Evolutionary conservation across 148 eudicot species (phyloP).

Genomic region (Talinum fruticosum): DNA sequence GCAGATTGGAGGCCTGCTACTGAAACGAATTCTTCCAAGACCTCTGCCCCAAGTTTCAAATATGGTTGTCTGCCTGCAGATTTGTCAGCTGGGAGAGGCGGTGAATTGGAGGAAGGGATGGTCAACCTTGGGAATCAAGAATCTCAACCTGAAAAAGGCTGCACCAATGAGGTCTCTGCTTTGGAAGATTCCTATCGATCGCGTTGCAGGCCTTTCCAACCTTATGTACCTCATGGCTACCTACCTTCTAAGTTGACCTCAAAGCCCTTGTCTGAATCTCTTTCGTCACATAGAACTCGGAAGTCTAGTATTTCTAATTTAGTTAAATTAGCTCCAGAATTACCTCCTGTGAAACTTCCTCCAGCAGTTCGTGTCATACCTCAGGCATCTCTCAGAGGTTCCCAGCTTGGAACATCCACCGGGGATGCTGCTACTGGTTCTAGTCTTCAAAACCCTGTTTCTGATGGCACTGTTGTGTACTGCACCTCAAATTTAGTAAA

Average conservation of each 20-base stretch:
- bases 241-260: conserved; percentile 24
- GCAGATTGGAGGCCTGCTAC: conserved; percentile 83
- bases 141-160: conserved; percentile 26
- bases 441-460: conserved; percentile 29
- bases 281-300: conserved; percentile 43
- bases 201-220: conserved; percentile 21
- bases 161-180: conserved; percentile 23
- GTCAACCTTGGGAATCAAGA: conserved; percentile 32
- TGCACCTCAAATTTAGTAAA: conserved; percentile 27
- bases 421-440: conserved; percentile 28
- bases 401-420: conserved; percentile 40
- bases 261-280: conserved; percentile 36
- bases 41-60: conserved; percentile 19
- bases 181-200: conserved; percentile 24
- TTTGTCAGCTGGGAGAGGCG: conserved; percentile 24
- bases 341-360: conserved; percentile 98
- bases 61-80: conserved; percentile 23
- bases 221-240: conserved; percentile 22
- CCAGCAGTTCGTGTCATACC: conserved; percentile 84
- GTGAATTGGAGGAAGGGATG: conserved; percentile 23
- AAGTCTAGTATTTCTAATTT: conserved; percentile 43
- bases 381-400: conserved; percentile 60
- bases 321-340: conserved; percentile 84
- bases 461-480: conserved; percentile 20
- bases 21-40: conserved; percentile 25